A percentile compares a stretch with the other conserved stretches of the same genome.
phyloP scores from a whole-genome alignment of 768 basidiomycete species.

The Lyophyllum shimeji region DNA sequence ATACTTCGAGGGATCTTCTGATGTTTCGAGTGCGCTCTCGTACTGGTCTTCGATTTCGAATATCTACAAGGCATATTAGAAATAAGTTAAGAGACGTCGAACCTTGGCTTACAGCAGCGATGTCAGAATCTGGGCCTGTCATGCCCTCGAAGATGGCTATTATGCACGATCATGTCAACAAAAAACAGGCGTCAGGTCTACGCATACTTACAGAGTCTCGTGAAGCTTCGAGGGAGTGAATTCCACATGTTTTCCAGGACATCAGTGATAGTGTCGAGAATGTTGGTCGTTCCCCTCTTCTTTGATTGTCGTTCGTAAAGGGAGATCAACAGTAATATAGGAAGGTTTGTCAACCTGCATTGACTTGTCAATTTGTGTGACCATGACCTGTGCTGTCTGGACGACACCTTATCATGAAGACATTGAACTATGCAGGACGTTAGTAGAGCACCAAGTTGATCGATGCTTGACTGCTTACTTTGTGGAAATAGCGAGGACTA shows the following conservation, averaged over 20 bases:
- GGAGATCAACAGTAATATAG: slow-evolving; percentile 77
- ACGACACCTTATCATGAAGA: slow-evolving; percentile 77
- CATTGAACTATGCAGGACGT: slow-evolving; percentile 59
- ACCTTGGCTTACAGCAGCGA: slow-evolving; percentile 60
- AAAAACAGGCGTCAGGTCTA: background rate
- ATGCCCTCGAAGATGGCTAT: slow-evolving; percentile 79
- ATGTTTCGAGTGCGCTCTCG: slow-evolving; percentile 56
- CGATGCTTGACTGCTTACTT: slow-evolving; percentile 44
- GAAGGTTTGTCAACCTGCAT: slow-evolving; percentile 75
- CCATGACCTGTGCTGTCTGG: background rate
- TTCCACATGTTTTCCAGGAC: slow-evolving; percentile 72
- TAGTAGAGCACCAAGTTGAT: background rate
- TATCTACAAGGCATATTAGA: slow-evolving; percentile 41
- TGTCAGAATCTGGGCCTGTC: slow-evolving; percentile 69
- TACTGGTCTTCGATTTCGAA: slow-evolving; percentile 78
- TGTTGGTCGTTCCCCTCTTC: slow-evolving; percentile 56
- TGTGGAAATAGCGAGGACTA: slow-evolving; percentile 97
- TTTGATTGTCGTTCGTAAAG: slow-evolving; percentile 87
- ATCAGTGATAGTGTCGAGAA: slow-evolving; percentile 72
- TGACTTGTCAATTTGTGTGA: slow-evolving; percentile 1
- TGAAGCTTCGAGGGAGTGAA: slow-evolving; percentile 72
- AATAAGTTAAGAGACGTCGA: no score
- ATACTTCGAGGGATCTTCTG: slow-evolving; percentile 31
- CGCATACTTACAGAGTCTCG: slow-evolving; percentile 61
- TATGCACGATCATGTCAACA: background rate